Base-by-base conservation (phyloP, 371 early-diverging fungal species). In the Apophysomyces elegans region DNA sequence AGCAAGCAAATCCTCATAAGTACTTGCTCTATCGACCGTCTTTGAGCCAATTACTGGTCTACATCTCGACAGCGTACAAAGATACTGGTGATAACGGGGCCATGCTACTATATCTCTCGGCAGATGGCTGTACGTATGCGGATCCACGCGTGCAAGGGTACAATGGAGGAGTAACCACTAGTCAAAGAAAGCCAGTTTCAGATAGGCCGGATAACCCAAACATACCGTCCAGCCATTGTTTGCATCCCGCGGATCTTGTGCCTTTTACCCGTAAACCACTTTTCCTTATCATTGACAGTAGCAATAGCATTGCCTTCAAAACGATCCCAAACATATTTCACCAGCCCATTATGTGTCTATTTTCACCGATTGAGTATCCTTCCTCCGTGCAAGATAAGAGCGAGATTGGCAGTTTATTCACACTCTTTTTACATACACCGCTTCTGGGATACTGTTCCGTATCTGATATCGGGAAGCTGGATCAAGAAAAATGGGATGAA, bases 221-320 rank as follows among this genome's bases (percentile, higher is more conserved):
- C 37, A 61, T 44, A 1, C 70, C 75, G 35, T 80, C 87, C 9
- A 77, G 84, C 54, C 88, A 95, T 74, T 89, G 93, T 36, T 75
- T 97, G 36, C 93, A 96, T 71, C 96, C 96, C 4, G 88, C 87
- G 0, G 99, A 98, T 63, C 81, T 98, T 7, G 71, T 95, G 1
- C 97, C 99, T 0, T 96, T 93, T 64, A 94, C 96, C 14, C 81
- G 99, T 37, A 96, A 96, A 68, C 95, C 99, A 0, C 69, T 98
- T 65, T 96, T 97, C 65, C 72, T 97, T 5, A 88, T 98, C 58
- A 86, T 97, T 7, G 99, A 98, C 70, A 95, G 95, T 79, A 89
- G 83, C 63, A 90, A 91, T 73, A 93, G 94, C 50, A 68, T 67
- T 1, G 92, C 91, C 7, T 97, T 95, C 78, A 87, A 81, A 70